phyloP scores from a whole-genome alignment of 352 stramenopile species.

The Phytophthora idaei region DNA sequence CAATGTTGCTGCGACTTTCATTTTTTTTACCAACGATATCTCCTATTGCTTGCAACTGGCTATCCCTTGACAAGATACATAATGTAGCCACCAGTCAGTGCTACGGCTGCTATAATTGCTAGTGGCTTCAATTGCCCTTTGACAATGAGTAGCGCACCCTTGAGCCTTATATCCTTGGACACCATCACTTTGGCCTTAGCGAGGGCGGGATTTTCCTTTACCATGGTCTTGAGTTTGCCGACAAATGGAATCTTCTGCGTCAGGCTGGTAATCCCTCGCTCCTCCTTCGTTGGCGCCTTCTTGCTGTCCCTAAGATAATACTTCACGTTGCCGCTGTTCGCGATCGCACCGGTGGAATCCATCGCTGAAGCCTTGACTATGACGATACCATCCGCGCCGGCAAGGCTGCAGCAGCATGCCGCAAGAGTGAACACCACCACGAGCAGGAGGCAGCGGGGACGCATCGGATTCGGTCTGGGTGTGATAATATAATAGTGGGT shows the following conservation, averaged over 20 bases:
- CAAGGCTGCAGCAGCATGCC: slow-evolving; percentile 4
- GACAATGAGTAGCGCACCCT: slow-evolving; percentile 3
- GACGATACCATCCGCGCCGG: slow-evolving; percentile 2
- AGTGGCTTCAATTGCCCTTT: slow-evolving; percentile 20
- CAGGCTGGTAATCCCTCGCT: slow-evolving; percentile 12
- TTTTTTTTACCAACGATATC: too few relatives aligned
- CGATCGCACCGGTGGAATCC: neutral
- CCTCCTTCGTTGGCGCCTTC: slow-evolving; percentile 9
- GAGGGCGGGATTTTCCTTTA: slow-evolving; percentile 1
- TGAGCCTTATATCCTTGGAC: neutral
- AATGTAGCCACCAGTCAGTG: slow-evolving; percentile 20
- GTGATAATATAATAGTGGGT: neutral
- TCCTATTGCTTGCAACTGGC: neutral
- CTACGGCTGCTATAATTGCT: slow-evolving; percentile 20
- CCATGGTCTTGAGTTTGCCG: slow-evolving; percentile 8
- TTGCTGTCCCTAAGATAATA: slow-evolving; percentile 12
- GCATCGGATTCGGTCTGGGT: slow-evolving; percentile 6
- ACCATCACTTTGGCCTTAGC: slow-evolving; percentile 8
- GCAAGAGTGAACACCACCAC: slow-evolving; percentile 13
- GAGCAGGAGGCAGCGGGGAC: slow-evolving; percentile 15
- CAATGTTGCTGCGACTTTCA: too few relatives aligned
- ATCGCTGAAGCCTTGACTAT: slow-evolving; percentile 1
- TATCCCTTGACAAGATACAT: slow-evolving; percentile 24
- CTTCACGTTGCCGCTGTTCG: neutral
- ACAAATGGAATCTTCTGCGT: slow-evolving; percentile 12